Conservation (phyloP, 106 monocot species). For the Dioscorea zingiberensis region DNA sequence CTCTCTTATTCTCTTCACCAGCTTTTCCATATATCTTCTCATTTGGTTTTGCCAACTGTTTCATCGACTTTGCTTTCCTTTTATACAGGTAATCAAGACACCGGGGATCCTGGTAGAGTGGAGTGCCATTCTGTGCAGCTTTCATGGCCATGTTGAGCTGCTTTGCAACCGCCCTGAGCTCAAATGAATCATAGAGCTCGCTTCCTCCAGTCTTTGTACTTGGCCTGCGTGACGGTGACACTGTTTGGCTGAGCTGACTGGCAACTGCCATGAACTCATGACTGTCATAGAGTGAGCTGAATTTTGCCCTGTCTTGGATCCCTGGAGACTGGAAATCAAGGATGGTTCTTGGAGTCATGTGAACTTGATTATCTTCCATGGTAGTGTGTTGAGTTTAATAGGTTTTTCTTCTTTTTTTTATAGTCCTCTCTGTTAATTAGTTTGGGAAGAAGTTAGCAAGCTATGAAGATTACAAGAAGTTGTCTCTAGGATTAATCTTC, state of each 20-base stretch:
- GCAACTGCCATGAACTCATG: not conserved
- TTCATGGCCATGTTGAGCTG: not conserved
- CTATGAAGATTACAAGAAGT: not conserved
- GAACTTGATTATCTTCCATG: not conserved
- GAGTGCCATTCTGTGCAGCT: not conserved
- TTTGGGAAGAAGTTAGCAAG: not conserved
- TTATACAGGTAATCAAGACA: not conserved
- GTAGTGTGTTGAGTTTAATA: too few species aligned
- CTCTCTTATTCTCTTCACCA: not conserved
- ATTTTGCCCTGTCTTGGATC: not conserved
- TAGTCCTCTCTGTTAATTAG: not conserved
- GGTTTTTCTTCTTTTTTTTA: too few species aligned
- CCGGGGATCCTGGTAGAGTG: not conserved
- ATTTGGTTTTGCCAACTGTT: not conserved
- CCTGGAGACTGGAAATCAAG: not conserved
- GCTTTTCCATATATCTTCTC: not conserved
- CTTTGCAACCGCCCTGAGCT: not conserved
- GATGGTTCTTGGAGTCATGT: not conserved
- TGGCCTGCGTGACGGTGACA: not conserved
- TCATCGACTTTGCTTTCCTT: not conserved
- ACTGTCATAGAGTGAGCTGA: not conserved
- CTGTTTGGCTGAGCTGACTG: not conserved
- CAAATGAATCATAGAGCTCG: not conserved
- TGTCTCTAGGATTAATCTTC: not conserved
- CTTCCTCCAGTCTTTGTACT: not conserved